Percentiles rank a stretch among this genome's conserved stretches.
Conservation (phyloP, 352 stramenopile species). For the Globisporangium cederbergense region DNA sequence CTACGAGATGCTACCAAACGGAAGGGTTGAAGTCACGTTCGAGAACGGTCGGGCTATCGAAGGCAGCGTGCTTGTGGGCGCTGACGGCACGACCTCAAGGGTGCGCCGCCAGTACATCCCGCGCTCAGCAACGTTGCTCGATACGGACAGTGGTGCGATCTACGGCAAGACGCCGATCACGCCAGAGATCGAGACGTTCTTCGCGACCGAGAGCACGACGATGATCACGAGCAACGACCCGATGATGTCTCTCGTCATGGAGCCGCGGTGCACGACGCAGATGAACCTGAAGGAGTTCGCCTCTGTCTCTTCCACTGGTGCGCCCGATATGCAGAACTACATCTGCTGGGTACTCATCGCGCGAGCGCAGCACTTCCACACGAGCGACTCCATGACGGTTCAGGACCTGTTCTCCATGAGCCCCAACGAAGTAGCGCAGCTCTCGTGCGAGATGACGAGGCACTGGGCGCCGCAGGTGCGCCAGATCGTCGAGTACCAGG, state of each 20-base stretch:
- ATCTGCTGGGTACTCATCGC: conserved; percentile 61
- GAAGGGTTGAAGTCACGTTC: conserved; percentile 41
- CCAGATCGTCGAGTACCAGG: conserved; percentile 39
- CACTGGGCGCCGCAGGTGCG: conserved; percentile 45
- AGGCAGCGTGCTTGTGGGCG: conserved; percentile 45
- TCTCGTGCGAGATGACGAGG: conserved; percentile 46
- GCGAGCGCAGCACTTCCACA: conserved; percentile 42
- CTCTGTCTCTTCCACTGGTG: conserved; percentile 10
- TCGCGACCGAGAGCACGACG: conserved; percentile 44
- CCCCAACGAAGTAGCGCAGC: conserved; percentile 33
- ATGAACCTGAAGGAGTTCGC: conserved; percentile 28
- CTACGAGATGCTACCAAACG: conserved; percentile 36
- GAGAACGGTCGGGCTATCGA: conserved; percentile 43
- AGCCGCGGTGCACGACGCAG: conserved; percentile 37
- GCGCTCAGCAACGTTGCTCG: conserved; percentile 38
- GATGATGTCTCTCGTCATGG: conserved; percentile 55
- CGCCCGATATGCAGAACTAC: conserved; percentile 40
- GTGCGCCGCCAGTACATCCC: conserved; percentile 58
- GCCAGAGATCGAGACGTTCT: conserved; percentile 42
- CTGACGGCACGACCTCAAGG: conserved; percentile 54
- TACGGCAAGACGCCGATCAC: conserved; percentile 65
- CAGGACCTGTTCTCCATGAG: conserved; percentile 50
- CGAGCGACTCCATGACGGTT: conserved; percentile 23
- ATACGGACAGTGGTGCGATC: conserved; percentile 61
- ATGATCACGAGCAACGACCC: conserved; percentile 41